Percentiles rank a stretch among this genome's conserved stretches.
These are phyloP conservation scores for Pythium sp. DNA, from an alignment of 352 stramenopile genomes.

Conservation along the genomic window DNA sequence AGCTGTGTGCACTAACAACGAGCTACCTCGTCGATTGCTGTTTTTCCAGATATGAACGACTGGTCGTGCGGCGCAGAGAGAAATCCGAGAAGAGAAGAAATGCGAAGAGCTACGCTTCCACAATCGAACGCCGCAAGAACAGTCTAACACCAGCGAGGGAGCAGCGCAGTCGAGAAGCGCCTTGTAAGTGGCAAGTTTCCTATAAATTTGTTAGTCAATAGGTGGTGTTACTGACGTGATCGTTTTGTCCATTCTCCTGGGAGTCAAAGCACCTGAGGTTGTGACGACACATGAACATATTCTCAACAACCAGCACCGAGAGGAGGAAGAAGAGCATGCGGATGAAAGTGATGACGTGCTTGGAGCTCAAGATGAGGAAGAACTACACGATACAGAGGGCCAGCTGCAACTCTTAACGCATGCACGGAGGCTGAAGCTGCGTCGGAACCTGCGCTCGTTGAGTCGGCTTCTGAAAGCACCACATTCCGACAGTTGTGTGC, in stretches of 20 bases:
- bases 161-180: background rate
- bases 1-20: background rate
- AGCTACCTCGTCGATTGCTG: background rate
- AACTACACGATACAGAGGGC: background rate
- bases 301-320: background rate
- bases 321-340: background rate
- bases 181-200: background rate
- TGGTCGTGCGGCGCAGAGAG: background rate
- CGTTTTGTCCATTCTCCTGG: background rate
- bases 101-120: background rate
- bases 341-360: background rate
- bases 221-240: background rate
- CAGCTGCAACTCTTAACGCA: background rate
- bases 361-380: background rate
- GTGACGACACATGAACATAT: background rate
- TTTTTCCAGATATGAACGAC: background rate
- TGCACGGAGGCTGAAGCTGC: background rate
- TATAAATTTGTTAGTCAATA: too few relatives aligned
- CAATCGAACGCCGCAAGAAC: background rate
- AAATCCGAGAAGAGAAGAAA: background rate
- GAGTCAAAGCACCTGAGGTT: background rate
- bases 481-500: background rate
- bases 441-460: background rate
- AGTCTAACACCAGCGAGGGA: background rate
- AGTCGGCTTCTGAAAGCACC: background rate